Base-by-base conservation (phyloP, 1,139 yeast genomes). In the Pichia sp. region DNA sequence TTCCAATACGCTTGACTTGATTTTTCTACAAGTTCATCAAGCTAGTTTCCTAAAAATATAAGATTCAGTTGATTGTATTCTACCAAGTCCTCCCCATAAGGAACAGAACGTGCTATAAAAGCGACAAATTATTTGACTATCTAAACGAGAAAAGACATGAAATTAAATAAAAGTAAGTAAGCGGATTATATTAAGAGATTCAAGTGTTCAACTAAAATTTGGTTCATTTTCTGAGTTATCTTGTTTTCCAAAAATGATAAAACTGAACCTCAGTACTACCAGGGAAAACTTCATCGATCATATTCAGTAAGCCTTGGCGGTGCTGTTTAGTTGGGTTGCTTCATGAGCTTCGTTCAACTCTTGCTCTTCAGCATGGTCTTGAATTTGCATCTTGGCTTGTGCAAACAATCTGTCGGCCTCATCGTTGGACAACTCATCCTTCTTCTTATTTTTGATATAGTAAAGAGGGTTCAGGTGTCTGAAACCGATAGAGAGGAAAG, bases 381-480 rank as follows among this genome's bases (percentile, higher is more conserved):
- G 52, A 58, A 76, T 74, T 57, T 65, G 67, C 31, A 60, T 54
- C 50, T 72, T 71, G 54, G 76, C 75, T 65, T 78, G 71, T 48
- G 64, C 69, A 66, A 85, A 84, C 66, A 86, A 75, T 47, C 74
- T 78, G 41, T 76, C 78, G 64, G 79, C 77, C 70, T 86, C 81
- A 36, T 70, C 78, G 48, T 71, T 70, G 45, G 81, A 67, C 66
- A 85, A 71, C 63, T 84, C 86, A 55, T 77, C 64, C 72, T 83
- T 80, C 77, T 82, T 78, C 78, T 84, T 83, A 62, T 79, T 78
- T 74, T 84, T 86, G 61, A 85, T 72, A 74, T 84, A 78, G 71
- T 84, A 85, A 79, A 84, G 76, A 70, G 93, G 93, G 72, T 84
- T 85, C 71, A 86, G 72, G 59, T 84, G 72, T 60, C 73, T 73